Base-by-base conservation (phyloP, 2,329 filamentous ascomycete species). In the Dactylellina drechsleri region DNA sequence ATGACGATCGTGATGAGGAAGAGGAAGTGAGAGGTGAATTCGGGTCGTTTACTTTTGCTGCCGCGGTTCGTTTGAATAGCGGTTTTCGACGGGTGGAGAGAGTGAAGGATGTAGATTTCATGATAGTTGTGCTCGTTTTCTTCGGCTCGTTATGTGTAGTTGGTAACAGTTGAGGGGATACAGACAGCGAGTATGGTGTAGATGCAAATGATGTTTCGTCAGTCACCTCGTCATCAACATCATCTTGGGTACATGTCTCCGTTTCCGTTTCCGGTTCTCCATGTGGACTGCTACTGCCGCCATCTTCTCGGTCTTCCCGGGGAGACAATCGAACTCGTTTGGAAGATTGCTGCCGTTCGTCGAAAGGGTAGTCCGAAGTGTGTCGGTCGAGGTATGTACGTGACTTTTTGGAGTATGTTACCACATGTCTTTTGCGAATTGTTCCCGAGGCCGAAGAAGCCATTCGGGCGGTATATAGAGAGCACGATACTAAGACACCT, bases 321-420 rank as follows among this genome's bases (percentile, higher is more conserved):
- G 20, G 10, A 26, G 62, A 57, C 26, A 74, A 58, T 23, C 70
- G 70, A n/a, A 36, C 5, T n/a, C 70, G 62, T 52, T 73, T 73
- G 0, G 59, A 57, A 59, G 47, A 28, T 52, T 65, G 58, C 13
- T 47, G 43, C 13, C 36, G 28, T 15, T 64, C 50, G 16, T 18
- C 43, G 16, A 15, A 36, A 36, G 49, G 31, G 5, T 18, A 4
- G 41, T 13, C n/a, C 4, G n/a, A 15, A 45, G 3, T 4, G 41
- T 13, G 36, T 23, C 54, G 53, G 52, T 67, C 50, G 18, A 74
- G 41, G 43, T 58, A 74, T 15, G 62, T 52, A 18, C 71, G 71
- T 40, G 52, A 40, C 18, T 68, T 75, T 41, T 65, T 75, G 6
- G 71, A 53, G 58, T 75, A 75, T 28, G 71, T 75, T 20, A 59